Evolutionary conservation across 2,329 filamentous ascomycete species (phyloP).

Genomic region (Gnomoniopsis smithogilvyi): DNA sequence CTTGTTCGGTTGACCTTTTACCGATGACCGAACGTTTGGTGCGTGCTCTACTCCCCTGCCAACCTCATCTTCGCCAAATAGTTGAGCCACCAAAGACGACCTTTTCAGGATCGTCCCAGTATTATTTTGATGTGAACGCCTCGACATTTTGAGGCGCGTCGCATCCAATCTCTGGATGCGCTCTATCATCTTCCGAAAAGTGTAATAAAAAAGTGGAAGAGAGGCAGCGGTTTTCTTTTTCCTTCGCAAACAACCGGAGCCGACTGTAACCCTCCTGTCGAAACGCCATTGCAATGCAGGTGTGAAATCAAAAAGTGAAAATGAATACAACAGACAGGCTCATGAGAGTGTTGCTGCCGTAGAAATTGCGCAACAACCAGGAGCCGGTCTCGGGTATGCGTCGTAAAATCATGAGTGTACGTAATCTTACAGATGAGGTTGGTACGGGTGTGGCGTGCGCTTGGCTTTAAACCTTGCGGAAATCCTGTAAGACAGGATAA

Average conservation of each 20-base stretch:
- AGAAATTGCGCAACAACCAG: conserved; percentile 6
- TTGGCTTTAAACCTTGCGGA: conserved; percentile 50
- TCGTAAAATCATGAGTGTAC: conserved; percentile 45
- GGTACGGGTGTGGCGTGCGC: conserved; percentile 1
- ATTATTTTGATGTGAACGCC: conserved; percentile 15
- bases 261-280: conserved; percentile 19
- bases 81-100: conserved; percentile 10
- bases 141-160: conserved; percentile 10
- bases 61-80: conserved; percentile 1
- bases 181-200: conserved; percentile 18
- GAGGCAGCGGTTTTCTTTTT: conserved; percentile 26
- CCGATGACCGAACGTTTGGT: conserved; percentile 18
- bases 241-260: conserved; percentile 22
- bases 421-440: conserved; percentile 19
- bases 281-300: conserved; percentile 49
- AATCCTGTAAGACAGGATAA: conserved; percentile 85
- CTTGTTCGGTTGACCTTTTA: conserved; percentile 18
- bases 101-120: conserved; percentile 17
- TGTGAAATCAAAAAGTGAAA: conserved; percentile 14
- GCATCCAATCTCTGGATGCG: conserved; percentile 24
- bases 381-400: conserved; percentile 20
- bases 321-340: conserved; percentile 24
- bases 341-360: conserved; percentile 7
- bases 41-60: conserved; percentile 4
- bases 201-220: conserved; percentile 13